phyloP scores from a whole-genome alignment of 2,329 filamentous ascomycete species.

The Macroventuria anomochaeta region DNA sequence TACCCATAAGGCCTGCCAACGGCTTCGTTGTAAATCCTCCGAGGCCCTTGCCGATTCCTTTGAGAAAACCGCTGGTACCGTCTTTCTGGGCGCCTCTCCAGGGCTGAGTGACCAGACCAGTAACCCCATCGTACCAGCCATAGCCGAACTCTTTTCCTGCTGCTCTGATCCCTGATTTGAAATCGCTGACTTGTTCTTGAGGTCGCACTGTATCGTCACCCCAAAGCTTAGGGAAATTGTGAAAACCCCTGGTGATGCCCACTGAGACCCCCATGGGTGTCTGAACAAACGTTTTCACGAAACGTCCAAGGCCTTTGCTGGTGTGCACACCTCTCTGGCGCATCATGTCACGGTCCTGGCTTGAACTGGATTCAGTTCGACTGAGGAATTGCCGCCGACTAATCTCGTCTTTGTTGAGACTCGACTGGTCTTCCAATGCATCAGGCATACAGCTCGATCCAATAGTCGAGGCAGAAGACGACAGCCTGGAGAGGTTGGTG shows the following conservation, averaged over 20 bases:
- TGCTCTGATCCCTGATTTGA: slow-evolving; percentile 25
- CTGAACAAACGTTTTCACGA: slow-evolving; percentile 16
- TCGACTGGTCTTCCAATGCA: not conserved
- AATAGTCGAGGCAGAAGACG: not conserved
- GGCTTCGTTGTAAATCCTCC: slow-evolving; percentile 34
- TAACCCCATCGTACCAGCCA: slow-evolving; percentile 33
- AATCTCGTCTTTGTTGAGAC: not conserved
- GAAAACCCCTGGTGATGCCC: slow-evolving; percentile 27
- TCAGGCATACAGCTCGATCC: not conserved
- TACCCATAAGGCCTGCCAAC: slow-evolving; percentile 23
- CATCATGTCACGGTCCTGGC: slow-evolving; percentile 26
- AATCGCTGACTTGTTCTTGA: slow-evolving; percentile 26
- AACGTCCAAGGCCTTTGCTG: slow-evolving; percentile 20
- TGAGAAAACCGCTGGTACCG: slow-evolving; percentile 30
- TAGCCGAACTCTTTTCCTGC: slow-evolving; percentile 32
- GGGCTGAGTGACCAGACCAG: slow-evolving; percentile 30
- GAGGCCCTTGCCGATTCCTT: slow-evolving; percentile 35
- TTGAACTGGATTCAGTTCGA: not conserved
- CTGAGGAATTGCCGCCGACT: not conserved
- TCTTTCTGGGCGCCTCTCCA: slow-evolving; percentile 28
- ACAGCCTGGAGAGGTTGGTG: not conserved
- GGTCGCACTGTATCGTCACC: slow-evolving; percentile 31
- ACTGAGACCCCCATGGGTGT: slow-evolving; percentile 24
- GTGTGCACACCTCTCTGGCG: slow-evolving; percentile 24
- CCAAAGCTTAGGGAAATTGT: slow-evolving; percentile 31